A percentile compares a stretch with the other conserved stretches of the same genome.
phyloP scores from a whole-genome alignment of 2,329 filamentous ascomycete genomes.

The Penicillium sp. region DNA sequence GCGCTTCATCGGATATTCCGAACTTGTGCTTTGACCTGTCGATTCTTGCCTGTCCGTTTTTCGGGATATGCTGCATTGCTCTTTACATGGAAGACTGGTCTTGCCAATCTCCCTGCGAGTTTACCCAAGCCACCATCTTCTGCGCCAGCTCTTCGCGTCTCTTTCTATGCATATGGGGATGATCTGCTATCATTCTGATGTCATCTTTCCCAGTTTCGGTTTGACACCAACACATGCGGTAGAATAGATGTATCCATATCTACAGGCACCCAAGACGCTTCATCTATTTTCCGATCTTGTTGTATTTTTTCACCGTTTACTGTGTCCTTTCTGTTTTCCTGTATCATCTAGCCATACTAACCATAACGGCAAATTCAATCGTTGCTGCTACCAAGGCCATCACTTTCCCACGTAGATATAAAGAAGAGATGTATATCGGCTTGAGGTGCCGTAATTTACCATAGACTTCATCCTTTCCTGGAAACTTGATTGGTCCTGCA shows the following conservation, averaged over 20 bases:
- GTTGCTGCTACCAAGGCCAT: not conserved
- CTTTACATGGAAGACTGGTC: constrained; percentile 10
- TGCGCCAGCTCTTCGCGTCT: constrained; percentile 12
- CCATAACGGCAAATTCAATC: constrained; percentile 1
- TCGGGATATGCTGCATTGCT: constrained; percentile 18
- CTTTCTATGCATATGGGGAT: constrained; percentile 22
- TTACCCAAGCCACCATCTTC: constrained; percentile 14
- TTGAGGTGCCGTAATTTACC: too few relatives aligned
- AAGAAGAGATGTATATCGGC: not conserved
- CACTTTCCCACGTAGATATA: not conserved
- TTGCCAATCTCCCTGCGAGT: constrained; percentile 8
- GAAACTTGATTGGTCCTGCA: too few relatives aligned
- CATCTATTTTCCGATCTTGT: constrained; percentile 11
- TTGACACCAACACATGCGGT: constrained; percentile 30
- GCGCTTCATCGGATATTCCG: constrained; percentile 3
- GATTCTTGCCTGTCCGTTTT: constrained; percentile 14
- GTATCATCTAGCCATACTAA: constrained; percentile 13
- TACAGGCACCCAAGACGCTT: constrained; percentile 22
- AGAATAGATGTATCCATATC: constrained; percentile 44
- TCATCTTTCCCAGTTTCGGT: constrained; percentile 22
- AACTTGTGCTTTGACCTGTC: constrained; percentile 9
- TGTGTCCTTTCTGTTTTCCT: constrained; percentile 6
- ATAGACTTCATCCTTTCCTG: too few relatives aligned
- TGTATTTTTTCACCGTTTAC: constrained; percentile 3
- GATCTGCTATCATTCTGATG: constrained; percentile 23